phyloP scores from a whole-genome alignment of 2,329 filamentous ascomycete genomes.

The Diaporthe citri region DNA sequence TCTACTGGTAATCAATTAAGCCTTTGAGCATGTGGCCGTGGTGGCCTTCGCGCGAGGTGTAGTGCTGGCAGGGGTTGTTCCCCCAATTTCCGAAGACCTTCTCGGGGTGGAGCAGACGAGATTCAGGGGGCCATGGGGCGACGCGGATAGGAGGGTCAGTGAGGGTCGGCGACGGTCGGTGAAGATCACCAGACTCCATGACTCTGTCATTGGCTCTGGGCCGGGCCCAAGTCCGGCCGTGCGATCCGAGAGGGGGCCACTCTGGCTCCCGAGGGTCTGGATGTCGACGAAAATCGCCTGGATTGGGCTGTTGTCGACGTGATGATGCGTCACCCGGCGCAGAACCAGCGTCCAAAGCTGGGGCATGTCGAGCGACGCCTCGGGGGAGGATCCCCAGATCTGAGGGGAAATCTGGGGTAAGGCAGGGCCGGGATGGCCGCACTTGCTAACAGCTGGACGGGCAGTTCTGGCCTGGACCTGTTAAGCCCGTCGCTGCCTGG shows the following conservation, averaged over 20 bases:
- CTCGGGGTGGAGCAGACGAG: constrained; percentile 15
- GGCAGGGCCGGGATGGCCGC: neutral
- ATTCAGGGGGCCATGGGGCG: constrained; percentile 30
- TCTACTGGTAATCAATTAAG: constrained; percentile 21
- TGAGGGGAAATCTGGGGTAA: constrained; percentile 15
- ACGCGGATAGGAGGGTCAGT: neutral
- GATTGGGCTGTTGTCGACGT: constrained; percentile 17
- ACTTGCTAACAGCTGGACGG: neutral
- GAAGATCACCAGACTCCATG: constrained; percentile 14
- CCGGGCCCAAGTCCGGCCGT: neutral
- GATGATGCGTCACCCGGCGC: constrained; percentile 25
- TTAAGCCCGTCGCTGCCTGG: neutral
- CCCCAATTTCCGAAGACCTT: constrained; percentile 24
- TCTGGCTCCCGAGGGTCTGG: constrained; percentile 13
- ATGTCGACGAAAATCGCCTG: constrained; percentile 4
- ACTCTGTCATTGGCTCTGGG: constrained; percentile 15
- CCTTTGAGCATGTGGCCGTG: constrained; percentile 3
- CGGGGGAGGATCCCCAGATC: constrained; percentile 13
- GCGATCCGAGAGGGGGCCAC: neutral
- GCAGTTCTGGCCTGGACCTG: neutral
- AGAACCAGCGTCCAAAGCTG: neutral
- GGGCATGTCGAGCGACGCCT: constrained; percentile 4
- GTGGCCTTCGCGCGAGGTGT: neutral
- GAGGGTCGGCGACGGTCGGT: constrained; percentile 6
- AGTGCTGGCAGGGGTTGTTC: constrained; percentile 13